Evolutionary conservation across 148 eudicot genomes (phyloP), one percentile per base, ranked within the genome.

Genomic region (Rhododendron ferrugineum): DNA sequence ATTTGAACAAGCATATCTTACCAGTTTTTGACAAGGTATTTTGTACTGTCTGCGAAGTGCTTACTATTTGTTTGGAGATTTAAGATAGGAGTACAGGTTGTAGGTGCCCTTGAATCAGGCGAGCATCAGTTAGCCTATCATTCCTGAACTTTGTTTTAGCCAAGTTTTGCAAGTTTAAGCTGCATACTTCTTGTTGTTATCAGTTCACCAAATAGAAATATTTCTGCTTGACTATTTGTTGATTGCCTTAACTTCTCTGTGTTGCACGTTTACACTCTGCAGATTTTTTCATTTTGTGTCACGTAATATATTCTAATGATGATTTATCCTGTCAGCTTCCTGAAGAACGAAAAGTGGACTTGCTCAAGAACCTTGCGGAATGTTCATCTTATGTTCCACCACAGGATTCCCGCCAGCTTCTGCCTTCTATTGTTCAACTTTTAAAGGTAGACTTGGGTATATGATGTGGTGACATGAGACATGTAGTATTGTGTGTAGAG

Each of bases 311-410:
- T 42, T 13, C 22, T 37, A 30, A 32, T 37, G 72, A 64, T 83
- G 75, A 77, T 72, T 62, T 22, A 32, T 26, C 44, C n/a, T 82
- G 50, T 86, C 94, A 97, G 98, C 92, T 97, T 84, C 98, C 98
- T 46, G 98, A 93, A 88, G 94, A 95, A 80, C 93, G 91, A 81
- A 95, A 92, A 91, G 22, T 90, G 70, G 99, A 94, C 83, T 85
- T 97, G 90, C 98, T 95, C 82, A 95, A 94, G 91, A 94, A 88
- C 88, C 93, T 97, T 81, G 99, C 98, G 11, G 99, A 97, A 85
- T 92, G 98, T 85, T 92, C 99, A 68, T 90, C 91, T 49, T 90
- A 91, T 86, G 92, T 91, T 37, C 79, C 91, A 85, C 94, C 98
- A 16, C 96, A 89, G 85, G 99, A 95, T 89, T 92, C 98, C 42